Evolutionary conservation across 106 monocot genomes (phyloP), one percentile per base, ranked within the genome.

Genomic region (Dendrobium huoshanense): DNA sequence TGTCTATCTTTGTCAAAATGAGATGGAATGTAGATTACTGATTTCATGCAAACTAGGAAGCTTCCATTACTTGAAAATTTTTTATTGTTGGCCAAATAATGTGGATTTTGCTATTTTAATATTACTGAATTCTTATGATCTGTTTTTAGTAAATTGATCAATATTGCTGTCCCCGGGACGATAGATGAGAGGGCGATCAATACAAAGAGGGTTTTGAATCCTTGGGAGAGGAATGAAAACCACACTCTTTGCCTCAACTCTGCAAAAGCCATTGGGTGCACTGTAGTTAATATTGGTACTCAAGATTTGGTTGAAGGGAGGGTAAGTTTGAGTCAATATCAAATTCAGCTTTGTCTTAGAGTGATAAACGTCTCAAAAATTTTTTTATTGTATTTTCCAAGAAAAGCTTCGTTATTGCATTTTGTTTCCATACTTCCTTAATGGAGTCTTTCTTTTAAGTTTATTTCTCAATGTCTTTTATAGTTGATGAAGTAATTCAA

Each of bases 211-310:
- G 86, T 88, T 18, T 72, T 96, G 49, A 96, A 96, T 83, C 96
- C 92, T 5, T 92, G 92, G 92, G 92, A 92, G 79, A 92, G 87
- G 67, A 92, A 88, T 78, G 93, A 96, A 83, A 96, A 96, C 80
- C 96, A 96, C 65, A 96, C 96, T 29, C 92, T 96, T 31, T 96
- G 96, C 80, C 90, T 96, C 49, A 94, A 96, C 67, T 96, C 96
- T 58, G 96, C 94, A 10, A 96, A 96, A 78, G 96, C 96, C 41
- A 96, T 96, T 81, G 96, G 96, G 55, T 96, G 96, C 80, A 94
- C 94, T 33, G 88, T 96, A 8, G 96, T 96, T 43, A 96, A 96
- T 72, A 96, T 96, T 89, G 96, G 96, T 29, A 92, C 87, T 74
- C 92, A 96, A 68, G 96, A 96, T 77, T 79, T 96, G 82, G 85